phyloP scores from a whole-genome alignment of 2,329 filamentous ascomycete genomes.

The Aspergillus arachidicola region DNA sequence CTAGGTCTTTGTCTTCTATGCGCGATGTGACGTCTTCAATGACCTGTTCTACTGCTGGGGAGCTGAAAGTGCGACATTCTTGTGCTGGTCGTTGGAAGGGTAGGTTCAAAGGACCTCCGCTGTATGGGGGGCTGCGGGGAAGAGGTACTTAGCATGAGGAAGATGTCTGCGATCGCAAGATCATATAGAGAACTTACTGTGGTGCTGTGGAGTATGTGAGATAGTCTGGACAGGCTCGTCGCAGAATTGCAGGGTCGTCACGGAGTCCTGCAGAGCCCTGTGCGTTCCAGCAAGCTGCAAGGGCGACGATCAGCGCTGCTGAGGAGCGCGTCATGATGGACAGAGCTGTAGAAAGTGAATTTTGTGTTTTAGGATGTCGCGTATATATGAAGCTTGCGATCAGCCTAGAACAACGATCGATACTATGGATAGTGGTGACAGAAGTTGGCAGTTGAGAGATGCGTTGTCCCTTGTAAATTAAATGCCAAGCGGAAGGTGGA shows the following conservation, averaged over 20 bases:
- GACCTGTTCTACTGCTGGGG: conserved; percentile 81
- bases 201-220: conserved; percentile 58
- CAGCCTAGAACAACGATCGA: neutral
- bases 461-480: neutral
- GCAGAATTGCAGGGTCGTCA: conserved; percentile 32
- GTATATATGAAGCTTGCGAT: neutral
- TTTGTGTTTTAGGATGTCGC: neutral
- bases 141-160: neutral
- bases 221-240: conserved; percentile 67
- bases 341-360: neutral
- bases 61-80: conserved; percentile 86
- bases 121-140: conserved; percentile 70
- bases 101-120: conserved; percentile 74
- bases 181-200: conserved; percentile 56
- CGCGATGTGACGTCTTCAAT: conserved; percentile 78
- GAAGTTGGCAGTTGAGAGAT: neutral
- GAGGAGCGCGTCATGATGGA: conserved; percentile 13
- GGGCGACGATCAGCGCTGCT: conserved; percentile 17
- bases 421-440: neutral
- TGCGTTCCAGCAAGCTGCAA: conserved; percentile 15
- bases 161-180: neutral
- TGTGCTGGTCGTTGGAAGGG: conserved; percentile 83
- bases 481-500: conserved; percentile 2
- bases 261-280: conserved; percentile 18
- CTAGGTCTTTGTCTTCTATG: conserved; percentile 83